A percentile compares a stretch with the other conserved stretches of the same genome.
Evolutionary conservation across 208 protist species (phyloP).

Genomic region (Kentomonas sorsogonicus): DNA sequence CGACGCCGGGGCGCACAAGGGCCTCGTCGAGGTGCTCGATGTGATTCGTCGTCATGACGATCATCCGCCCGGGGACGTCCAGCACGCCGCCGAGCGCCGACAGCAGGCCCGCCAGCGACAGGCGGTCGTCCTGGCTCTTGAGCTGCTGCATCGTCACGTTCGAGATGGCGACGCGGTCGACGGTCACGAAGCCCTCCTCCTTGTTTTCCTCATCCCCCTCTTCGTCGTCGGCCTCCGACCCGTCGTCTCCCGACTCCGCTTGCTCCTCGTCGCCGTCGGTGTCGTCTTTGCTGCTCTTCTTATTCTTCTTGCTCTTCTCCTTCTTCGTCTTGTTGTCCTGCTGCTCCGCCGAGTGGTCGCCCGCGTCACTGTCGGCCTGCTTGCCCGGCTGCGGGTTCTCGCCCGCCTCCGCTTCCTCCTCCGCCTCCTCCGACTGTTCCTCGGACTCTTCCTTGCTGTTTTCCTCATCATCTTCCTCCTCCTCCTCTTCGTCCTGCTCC

Average conservation of each 20-base stretch:
- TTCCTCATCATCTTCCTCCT: slow-evolving; percentile 4
- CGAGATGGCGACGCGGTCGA: too few relatives aligned
- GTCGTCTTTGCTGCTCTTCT: neutral
- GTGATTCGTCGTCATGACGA: slow-evolving; percentile 95
- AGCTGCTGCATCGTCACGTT: neutral
- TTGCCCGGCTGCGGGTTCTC: slow-evolving; percentile 3
- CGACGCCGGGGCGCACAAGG: slow-evolving; percentile 79
- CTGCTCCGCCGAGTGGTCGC: neutral
- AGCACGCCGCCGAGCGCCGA: slow-evolving; percentile 92
- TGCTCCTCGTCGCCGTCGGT: too few relatives aligned
- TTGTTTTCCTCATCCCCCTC: too few relatives aligned
- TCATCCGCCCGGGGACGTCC: slow-evolving; percentile 79
- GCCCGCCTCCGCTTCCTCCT: slow-evolving; percentile 1
- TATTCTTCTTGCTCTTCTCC: slow-evolving; percentile 16
- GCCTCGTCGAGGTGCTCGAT: slow-evolving; percentile 82
- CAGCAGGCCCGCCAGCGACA: slow-evolving; percentile 90
- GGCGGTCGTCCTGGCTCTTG: slow-evolving; percentile 16
- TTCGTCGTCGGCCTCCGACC: too few relatives aligned
- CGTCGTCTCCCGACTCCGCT: neutral
- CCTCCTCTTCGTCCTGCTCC: slow-evolving; percentile 6
- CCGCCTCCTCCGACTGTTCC: neutral
- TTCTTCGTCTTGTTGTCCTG: slow-evolving; percentile 14
- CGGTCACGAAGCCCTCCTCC: too few relatives aligned
- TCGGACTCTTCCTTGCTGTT: neutral
- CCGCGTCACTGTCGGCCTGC: neutral